These are phyloP conservation scores for Blastocystis hominis DNA, from an alignment of 352 stramenopile genomes.

Conservation along the genomic window DNA sequence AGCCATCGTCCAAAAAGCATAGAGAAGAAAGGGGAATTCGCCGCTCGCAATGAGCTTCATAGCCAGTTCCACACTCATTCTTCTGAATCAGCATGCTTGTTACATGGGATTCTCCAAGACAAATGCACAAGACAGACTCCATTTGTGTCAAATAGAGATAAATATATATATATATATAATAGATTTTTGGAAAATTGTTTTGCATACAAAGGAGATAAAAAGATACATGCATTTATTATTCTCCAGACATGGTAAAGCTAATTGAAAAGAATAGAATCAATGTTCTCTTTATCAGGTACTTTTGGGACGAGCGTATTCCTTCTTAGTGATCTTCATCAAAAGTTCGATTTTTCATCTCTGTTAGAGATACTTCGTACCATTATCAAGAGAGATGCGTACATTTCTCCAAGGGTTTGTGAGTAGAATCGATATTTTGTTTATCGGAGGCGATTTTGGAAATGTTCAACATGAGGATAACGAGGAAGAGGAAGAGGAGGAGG, in stretches of 20 bases:
- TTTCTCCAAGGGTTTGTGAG: background rate
- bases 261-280: background rate
- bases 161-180: background rate
- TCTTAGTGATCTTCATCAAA: background rate
- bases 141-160: background rate
- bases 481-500: background rate
- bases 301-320: background rate
- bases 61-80: background rate
- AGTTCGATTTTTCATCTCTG: background rate
- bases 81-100: background rate
- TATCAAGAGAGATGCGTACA: background rate
- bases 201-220: background rate
- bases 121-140: background rate
- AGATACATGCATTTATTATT: background rate
- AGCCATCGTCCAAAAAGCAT: background rate
- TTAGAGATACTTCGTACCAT: background rate
- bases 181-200: background rate
- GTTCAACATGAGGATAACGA: background rate
- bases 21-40: background rate
- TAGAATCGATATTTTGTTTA: conserved; percentile 36
- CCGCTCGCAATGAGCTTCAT: background rate
- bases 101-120: background rate
- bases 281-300: conserved; percentile 5
- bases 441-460: conserved; percentile 1
- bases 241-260: background rate